These are phyloP conservation scores for Colletotrichum acutatum DNA, from an alignment of 2,329 filamentous ascomycete genomes.

Conservation along the genomic window DNA sequence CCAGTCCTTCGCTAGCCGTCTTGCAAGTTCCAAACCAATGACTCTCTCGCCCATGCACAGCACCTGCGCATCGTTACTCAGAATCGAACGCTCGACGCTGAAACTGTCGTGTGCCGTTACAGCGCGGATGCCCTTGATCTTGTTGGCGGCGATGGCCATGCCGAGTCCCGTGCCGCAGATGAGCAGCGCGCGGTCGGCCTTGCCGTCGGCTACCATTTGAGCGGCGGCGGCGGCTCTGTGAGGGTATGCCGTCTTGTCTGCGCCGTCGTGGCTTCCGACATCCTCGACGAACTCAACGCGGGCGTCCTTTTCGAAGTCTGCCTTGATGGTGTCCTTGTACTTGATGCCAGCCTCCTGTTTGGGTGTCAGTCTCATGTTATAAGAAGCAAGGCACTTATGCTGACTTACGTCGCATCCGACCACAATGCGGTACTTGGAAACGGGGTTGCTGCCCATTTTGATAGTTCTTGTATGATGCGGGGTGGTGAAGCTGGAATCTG, in stretches of 20 bases:
- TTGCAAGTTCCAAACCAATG: conserved; percentile 82
- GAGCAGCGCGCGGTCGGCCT: conserved; percentile 80
- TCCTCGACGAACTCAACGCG: conserved; percentile 77
- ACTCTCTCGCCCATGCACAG: conserved; percentile 88
- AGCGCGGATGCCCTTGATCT: conserved; percentile 84
- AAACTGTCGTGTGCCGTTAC: conserved; percentile 91
- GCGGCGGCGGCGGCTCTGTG: conserved; percentile 81
- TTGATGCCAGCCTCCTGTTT: conserved; percentile 74
- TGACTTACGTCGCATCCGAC: conserved; percentile 64
- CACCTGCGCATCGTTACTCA: conserved; percentile 90
- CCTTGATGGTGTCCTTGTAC: conserved; percentile 84
- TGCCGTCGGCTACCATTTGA: conserved; percentile 67
- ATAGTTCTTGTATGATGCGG: background rate
- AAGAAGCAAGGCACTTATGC: background rate
- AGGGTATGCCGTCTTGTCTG: conserved; percentile 85
- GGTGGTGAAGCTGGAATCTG: background rate
- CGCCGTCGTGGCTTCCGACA: conserved; percentile 73
- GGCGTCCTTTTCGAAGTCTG: conserved; percentile 74
- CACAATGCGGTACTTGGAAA: conserved; percentile 61
- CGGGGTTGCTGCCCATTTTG: conserved; percentile 38
- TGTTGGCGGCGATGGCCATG: conserved; percentile 90
- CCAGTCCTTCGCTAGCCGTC: conserved; percentile 84
- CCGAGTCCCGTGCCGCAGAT: conserved; percentile 90
- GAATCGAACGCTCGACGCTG: conserved; percentile 80
- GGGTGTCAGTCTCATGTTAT: background rate